Evolutionary conservation across 345 rosid genomes (phyloP).

Genomic region (Gynandropsis gynandra): DNA sequence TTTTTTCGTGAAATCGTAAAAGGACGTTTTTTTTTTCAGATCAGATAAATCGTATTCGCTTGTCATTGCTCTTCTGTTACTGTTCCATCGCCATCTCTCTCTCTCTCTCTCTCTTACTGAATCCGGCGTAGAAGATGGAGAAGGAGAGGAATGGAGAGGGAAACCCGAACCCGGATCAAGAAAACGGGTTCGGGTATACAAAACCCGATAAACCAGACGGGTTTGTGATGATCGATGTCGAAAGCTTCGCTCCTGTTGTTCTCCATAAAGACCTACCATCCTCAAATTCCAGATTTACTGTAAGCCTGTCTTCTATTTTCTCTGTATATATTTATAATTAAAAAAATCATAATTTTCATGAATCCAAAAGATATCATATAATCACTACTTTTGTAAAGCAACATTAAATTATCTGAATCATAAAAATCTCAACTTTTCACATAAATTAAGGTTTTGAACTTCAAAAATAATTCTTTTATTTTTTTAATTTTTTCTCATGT

Average conservation of each 20-base stretch:
- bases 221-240: constrained; percentile 70
- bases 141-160: constrained; percentile 22
- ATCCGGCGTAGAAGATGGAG: neutral
- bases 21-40: too few relatives aligned
- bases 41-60: neutral
- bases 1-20: too few relatives aligned
- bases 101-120: constrained; percentile 11
- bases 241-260: constrained; percentile 41
- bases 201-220: constrained; percentile 41
- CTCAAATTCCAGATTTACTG: constrained; percentile 23
- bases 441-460: too few relatives aligned
- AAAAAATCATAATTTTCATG: too few relatives aligned
- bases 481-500: neutral
- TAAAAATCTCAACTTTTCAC: neutral
- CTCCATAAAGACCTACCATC: constrained; percentile 28
- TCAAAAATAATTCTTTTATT: neutral
- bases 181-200: constrained; percentile 41
- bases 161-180: constrained; percentile 37
- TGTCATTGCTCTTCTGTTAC: neutral
- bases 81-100: neutral
- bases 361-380: too few relatives aligned
- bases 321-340: neutral
- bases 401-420: constrained; percentile 1
- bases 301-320: constrained; percentile 13
- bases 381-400: neutral